Evolutionary conservation across 257 asterid species (phyloP), one percentile per base, ranked within the genome.

Genomic region (Striga asiatica): DNA sequence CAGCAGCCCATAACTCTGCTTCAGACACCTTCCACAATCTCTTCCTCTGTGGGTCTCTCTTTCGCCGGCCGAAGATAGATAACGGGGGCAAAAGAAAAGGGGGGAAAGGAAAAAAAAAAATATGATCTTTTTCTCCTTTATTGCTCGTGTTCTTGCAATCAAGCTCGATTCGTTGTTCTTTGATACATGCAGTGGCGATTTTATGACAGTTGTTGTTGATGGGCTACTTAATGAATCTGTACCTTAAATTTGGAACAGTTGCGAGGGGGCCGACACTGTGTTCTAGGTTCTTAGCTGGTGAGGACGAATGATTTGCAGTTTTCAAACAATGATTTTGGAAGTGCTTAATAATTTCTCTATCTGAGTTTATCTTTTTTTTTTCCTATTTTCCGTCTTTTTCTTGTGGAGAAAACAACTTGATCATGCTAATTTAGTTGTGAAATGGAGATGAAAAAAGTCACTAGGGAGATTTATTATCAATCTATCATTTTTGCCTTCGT

Each of bases 1-100:
- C 81, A 71, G 71, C 84, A 78, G 20, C 92, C 87, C 92, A 79
- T 82, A 42, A 23, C 49, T 61, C 60, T 24, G 45, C 24, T 53
- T 29, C 24, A 52, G 10, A 8, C 18, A 47, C 38, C 17, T 24
- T 27, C 56, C 23, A 17, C 27, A 22, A 58, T 22, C 56, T 25
- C 59, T 49, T 62, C 8, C 61, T 41, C 46, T n/a, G n/a, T n/a
- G n/a, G n/a, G n/a, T n/a, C n/a, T n/a, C n/a, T n/a, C n/a, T n/a
- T n/a, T n/a, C n/a, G n/a, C n/a, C n/a, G n/a, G n/a, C n/a, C n/a
- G n/a, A n/a, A n/a, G n/a, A n/a, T n/a, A n/a, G n/a, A n/a, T n/a
- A n/a, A n/a, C n/a, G n/a, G n/a, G n/a, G n/a, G n/a, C n/a, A n/a
- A n/a, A n/a, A 29, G 8, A 29, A 29, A 29, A 29, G 35, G 35